Evolutionary conservation across 257 asterid genomes (phyloP).

Genomic region (Ilex aquifolium): DNA sequence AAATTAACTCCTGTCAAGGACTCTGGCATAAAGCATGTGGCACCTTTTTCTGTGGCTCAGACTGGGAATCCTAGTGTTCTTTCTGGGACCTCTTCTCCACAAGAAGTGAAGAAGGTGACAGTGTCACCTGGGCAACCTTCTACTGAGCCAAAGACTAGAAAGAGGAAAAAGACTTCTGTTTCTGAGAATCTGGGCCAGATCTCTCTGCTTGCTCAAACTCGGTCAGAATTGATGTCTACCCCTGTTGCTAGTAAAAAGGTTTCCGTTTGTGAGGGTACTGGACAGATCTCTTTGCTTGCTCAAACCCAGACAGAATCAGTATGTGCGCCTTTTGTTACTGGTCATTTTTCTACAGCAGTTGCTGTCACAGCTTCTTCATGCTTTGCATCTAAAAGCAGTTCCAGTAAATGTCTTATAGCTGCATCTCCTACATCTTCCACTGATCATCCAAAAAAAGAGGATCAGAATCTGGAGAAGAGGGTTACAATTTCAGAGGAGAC

Average conservation of each 20-base stretch:
- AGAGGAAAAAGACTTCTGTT: conserved; percentile 63
- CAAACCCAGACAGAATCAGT: conserved; percentile 36
- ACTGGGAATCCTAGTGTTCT: conserved; percentile 30
- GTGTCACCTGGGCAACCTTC: conserved; percentile 35
- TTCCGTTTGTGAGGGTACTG: conserved; percentile 37
- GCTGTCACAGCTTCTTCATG: conserved; percentile 48
- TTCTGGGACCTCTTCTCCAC: conserved; percentile 34
- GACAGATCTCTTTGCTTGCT: conserved; percentile 38
- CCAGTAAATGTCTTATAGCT: conserved; percentile 34
- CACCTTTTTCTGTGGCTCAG: conserved; percentile 33
- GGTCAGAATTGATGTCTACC: conserved; percentile 35
- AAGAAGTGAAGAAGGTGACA: conserved; percentile 40
- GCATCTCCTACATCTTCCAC: conserved; percentile 34
- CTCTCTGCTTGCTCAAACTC: conserved; percentile 29
- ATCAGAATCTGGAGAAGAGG: conserved; percentile 39
- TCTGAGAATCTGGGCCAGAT: conserved; percentile 44
- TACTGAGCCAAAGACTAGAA: conserved; percentile 58
- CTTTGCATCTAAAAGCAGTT: conserved; percentile 33
- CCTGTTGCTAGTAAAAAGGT: conserved; percentile 28
- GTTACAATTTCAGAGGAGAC: conserved; percentile 30
- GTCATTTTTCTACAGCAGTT: conserved; percentile 61
- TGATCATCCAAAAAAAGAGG: conserved; percentile 33
- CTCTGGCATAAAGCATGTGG: conserved; percentile 32
- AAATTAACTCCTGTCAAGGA: conserved; percentile 49
- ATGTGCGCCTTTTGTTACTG: conserved; percentile 30